Evolutionary conservation across 2,329 filamentous ascomycete genomes (phyloP), one percentile per base, ranked within the genome.

Genomic region (Fusarium decemcellulare): DNA sequence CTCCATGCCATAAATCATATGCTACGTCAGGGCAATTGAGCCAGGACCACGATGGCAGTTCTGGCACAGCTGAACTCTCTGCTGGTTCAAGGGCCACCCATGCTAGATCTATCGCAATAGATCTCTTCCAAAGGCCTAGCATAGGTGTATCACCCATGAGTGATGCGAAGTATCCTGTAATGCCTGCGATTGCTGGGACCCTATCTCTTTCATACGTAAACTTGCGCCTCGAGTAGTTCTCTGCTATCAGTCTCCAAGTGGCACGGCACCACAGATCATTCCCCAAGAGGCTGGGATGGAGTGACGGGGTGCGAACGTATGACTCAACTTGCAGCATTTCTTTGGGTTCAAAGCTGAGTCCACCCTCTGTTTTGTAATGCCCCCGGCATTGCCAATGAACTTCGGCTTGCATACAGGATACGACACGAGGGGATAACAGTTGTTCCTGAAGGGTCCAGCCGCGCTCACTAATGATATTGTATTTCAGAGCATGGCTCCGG

Each of bases 121-220:
- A 40, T n/a, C 15, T 40, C 14, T 40, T n/a, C 14, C 37, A 40
- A n/a, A 40, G 37, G 3, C 14, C 37, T 6, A 40, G 14, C 2
- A 40, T 40, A 8, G 37, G 14, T 40, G 16, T 39, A n/a, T 57
- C 23, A 2, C 16, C 54, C 10, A 39, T 27, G 30, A 9, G 9
- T 12, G 32, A 39, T 5, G 34, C 30, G 18, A 46, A 46, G 30
- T 46, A 37, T 29, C 37, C 29, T 15, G 40, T 23, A 18, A 42
- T 53, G 11, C 50, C 50, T 23, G 50, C 36, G 39, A 53, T 42
- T 18, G 50, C 50, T 10, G 50, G 36, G 6, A 53, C 11, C 16
- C 36, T 14, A 27, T 53, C 50, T 30, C 30, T 27, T 16, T 42
- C 37, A 34, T 53, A 43, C 14, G 50, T 53, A 23, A 53, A 53